These are phyloP conservation scores for Fomes fomentarius DNA, from an alignment of 1,284 basidiomycete species.

Conservation along the genomic window DNA sequence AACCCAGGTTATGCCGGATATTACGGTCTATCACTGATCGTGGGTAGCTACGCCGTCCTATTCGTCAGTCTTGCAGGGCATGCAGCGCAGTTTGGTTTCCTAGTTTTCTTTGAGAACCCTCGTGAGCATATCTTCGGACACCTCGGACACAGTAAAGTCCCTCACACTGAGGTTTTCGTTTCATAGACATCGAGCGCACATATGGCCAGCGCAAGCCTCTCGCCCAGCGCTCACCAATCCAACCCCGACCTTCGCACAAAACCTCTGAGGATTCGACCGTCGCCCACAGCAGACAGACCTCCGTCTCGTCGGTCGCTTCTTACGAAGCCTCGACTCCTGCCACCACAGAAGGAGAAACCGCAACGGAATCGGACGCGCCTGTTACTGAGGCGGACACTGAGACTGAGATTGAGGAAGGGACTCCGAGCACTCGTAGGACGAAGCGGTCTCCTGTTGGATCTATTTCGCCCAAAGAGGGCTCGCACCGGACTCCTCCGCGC, in stretches of 20 bases:
- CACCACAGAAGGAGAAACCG: conserved; percentile 73
- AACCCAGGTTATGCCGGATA: conserved; percentile 90
- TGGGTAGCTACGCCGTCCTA: conserved; percentile 88
- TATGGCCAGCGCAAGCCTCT: conserved; percentile 90
- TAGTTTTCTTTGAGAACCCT: conserved; percentile 97
- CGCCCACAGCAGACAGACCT: conserved; percentile 23
- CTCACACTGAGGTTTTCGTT: too few relatives aligned
- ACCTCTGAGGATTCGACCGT: conserved; percentile 11
- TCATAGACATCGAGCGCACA: conserved; percentile 86
- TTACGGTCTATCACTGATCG: conserved; percentile 92
- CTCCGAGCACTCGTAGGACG: conserved; percentile 2
- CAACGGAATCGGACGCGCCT: conserved; percentile 62
- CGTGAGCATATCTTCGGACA: too few relatives aligned
- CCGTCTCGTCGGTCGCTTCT: conserved; percentile 28
- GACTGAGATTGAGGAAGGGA: conserved; percentile 33
- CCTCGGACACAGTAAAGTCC: too few relatives aligned
- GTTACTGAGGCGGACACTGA: conserved; percentile 73
- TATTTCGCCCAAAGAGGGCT: conserved; percentile 10
- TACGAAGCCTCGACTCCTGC: conserved; percentile 56
- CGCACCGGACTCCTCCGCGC: conserved; percentile 19
- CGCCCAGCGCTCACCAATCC: conserved; percentile 77
- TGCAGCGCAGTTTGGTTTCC: conserved; percentile 94
- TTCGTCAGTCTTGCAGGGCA: conserved; percentile 94
- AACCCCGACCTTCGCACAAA: conserved; percentile 21
- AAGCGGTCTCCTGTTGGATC: conserved; percentile 19